Evolutionary conservation across 2,329 filamentous ascomycete species (phyloP), one percentile per base, ranked within the genome.

Genomic region (Gnomoniopsis smithogilvyi): DNA sequence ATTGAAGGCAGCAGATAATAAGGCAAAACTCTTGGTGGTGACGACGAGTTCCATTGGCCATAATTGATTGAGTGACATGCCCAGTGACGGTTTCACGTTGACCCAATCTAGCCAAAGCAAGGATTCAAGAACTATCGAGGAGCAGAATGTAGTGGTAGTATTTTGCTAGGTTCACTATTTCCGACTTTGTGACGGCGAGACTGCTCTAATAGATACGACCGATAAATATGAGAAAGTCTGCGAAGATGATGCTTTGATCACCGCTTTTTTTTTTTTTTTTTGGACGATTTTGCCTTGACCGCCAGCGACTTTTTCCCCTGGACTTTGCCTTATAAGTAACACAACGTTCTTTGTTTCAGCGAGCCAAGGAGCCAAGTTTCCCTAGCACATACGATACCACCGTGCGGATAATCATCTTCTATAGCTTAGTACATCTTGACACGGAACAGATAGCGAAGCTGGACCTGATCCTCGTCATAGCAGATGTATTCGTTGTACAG

Each of bases 401-500:
- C 26, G 26, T 8, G 26, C 26, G 4, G 38, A 41, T 6, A 41
- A 15, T 6, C 6, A n/a, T 41, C 12, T 41, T 41, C 38, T n/a
- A 6, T 15, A 3, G 3, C 12, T 41, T 14, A 41, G 6, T 15
- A 76, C 74, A 84, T 80, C 67, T 79, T 80, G 51, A 90, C 83
- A 6, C 84, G 80, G 67, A 91, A 81, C 3, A 92, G 76, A 66
- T 92, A 91, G 6, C 88, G 81, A 6, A 91, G 76, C 47, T 86
- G 85, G 36, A 92, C 80, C 69, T 92, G 89, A 0, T 85, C 78
- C 3, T 89, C 75, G 64, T 91, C 81, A 66, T 92, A 92, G 54
- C 79, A 80, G 62, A 91, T 90, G 70, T 86, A 91, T 74, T 92
- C 89, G 68, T 92, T 91, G 74, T 91, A 91, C 52, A 74, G 70